Evolutionary conservation across 306 rosid genomes (phyloP).

Genomic region (Lagenaria siceraria): DNA sequence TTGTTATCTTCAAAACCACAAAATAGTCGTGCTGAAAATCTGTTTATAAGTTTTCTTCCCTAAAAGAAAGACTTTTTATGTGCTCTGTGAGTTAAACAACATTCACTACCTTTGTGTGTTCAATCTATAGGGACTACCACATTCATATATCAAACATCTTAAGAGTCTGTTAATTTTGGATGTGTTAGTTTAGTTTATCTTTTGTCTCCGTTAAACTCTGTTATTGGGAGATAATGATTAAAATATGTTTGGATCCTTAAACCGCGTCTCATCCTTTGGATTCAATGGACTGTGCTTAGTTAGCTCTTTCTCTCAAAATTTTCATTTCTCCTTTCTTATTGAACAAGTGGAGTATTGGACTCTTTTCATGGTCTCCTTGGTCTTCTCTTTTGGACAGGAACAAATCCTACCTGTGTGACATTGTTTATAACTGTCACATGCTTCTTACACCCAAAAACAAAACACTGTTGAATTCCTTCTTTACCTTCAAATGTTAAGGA

Average conservation of each 20-base stretch:
- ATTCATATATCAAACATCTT: not conserved
- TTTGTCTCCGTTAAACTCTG: no score
- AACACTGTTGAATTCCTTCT: not conserved
- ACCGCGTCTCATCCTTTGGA: not conserved
- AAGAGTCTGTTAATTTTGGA: not conserved
- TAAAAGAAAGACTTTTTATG: no score
- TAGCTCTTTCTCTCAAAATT: not conserved
- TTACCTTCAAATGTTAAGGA: not conserved
- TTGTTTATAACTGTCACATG: not conserved
- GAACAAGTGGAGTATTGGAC: not conserved
- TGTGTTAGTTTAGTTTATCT: not conserved
- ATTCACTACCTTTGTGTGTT: no score
- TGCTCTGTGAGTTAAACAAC: no score
- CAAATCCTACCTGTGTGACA: not conserved
- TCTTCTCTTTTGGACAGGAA: not conserved
- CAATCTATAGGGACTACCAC: not conserved
- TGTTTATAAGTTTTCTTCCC: no score
- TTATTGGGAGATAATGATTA: no score
- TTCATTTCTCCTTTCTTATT: not conserved
- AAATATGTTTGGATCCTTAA: not conserved
- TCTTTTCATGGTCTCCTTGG: not conserved
- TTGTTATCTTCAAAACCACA: no score
- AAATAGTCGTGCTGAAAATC: no score
- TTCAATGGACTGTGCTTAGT: not conserved
- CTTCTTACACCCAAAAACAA: not conserved